phyloP scores from a whole-genome alignment of 768 basidiomycete species.

The Xerocomus spinulosus region DNA sequence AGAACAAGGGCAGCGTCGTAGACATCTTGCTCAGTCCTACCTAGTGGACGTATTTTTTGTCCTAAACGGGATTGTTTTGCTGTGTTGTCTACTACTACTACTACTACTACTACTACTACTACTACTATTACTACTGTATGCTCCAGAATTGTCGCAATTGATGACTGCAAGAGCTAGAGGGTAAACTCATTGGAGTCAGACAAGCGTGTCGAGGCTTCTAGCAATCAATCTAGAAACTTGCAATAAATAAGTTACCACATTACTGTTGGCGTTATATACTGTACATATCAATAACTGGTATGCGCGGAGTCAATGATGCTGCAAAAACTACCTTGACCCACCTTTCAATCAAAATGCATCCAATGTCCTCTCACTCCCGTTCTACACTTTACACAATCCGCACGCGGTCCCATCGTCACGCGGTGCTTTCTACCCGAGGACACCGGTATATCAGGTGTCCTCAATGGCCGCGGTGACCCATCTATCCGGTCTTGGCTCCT shows the following conservation, averaged over 20 bases:
- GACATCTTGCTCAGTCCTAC: constrained; percentile 46
- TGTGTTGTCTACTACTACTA: constrained; percentile 10
- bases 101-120: too few species aligned
- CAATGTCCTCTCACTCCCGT: constrained; percentile 67
- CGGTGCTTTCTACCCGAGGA: constrained; percentile 37
- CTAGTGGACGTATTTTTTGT: background rate
- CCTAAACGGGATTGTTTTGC: constrained; percentile 24
- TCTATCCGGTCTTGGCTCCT: constrained; percentile 13
- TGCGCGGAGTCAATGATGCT: background rate
- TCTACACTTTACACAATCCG: constrained; percentile 64
- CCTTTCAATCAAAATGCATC: constrained; percentile 53
- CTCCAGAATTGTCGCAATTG: too few species aligned
- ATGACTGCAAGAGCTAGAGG: too few species aligned
- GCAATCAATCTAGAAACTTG: too few species aligned
- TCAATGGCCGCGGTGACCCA: constrained; percentile 15
- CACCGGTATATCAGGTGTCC: constrained; percentile 9
- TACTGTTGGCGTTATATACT: background rate
- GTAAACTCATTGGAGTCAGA: too few species aligned
- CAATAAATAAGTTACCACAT: too few species aligned
- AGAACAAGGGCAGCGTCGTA: constrained; percentile 90
- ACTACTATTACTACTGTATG: too few species aligned
- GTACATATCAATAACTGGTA: constrained; percentile 6
- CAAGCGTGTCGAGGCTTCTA: too few species aligned
- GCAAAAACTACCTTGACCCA: background rate
- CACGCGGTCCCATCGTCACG: constrained; percentile 67